Conservation (phyloP, 257 asterid genomes). For the Cinchona pubescens region DNA sequence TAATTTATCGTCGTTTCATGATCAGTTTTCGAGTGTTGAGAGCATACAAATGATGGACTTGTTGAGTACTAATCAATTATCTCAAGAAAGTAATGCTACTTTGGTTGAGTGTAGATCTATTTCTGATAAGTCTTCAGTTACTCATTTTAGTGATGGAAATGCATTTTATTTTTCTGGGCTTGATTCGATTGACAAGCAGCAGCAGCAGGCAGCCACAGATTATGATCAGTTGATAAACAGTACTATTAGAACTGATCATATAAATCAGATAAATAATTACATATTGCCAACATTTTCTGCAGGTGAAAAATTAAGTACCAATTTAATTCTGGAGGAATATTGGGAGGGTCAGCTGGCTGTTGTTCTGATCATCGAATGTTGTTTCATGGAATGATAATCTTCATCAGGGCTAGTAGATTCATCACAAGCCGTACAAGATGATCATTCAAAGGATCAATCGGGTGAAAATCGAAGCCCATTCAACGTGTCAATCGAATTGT, state of each 20-base stretch:
- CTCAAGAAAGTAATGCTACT: conserved; percentile 14
- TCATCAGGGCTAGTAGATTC: background rate
- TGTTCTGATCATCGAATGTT: conserved; percentile 9
- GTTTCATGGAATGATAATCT: conserved; percentile 12
- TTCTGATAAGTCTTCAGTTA: conserved; percentile 19
- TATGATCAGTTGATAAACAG: conserved; percentile 7
- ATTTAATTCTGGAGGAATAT: conserved; percentile 23
- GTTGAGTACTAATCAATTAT: conserved; percentile 8
- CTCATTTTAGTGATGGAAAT: conserved; percentile 16
- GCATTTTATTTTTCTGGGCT: conserved; percentile 24
- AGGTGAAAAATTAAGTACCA: conserved; percentile 25
- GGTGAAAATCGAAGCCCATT: conserved; percentile 27
- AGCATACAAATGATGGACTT: conserved; percentile 14
- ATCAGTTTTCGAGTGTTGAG: conserved; percentile 23
- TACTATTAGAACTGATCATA: conserved; percentile 4
- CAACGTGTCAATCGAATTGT: conserved; percentile 30
- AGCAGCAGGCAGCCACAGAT: background rate
- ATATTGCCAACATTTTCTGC: conserved; percentile 49
- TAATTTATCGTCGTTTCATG: conserved; percentile 15
- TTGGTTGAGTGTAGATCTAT: conserved; percentile 25
- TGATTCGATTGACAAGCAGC: conserved; percentile 20
- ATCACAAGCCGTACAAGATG: conserved; percentile 7
- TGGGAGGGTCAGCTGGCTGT: conserved; percentile 47
- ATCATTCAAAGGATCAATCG: conserved; percentile 13
- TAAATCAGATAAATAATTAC: conserved; percentile 7